A percentile compares a stretch with the other conserved stretches of the same genome.
Conservation (phyloP, 2,329 filamentous ascomycete genomes). For the Cladobotryum mycophilum region DNA sequence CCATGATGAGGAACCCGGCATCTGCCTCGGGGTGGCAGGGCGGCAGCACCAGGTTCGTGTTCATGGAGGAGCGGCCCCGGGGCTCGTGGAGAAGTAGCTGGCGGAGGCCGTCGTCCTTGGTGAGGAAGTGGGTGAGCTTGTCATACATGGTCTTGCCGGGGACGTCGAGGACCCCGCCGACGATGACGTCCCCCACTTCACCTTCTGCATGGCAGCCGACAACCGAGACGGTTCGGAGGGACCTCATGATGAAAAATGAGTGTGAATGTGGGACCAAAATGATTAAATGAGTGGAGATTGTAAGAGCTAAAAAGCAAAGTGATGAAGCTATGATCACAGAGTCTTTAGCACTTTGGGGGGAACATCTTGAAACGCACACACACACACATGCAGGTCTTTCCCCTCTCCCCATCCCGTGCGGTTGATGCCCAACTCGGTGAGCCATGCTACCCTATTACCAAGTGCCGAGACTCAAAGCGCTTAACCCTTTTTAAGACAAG, state of each 20-base stretch:
- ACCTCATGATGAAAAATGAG: background rate
- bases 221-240: constrained; percentile 20
- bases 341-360: too few species aligned
- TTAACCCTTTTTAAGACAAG: too few species aligned
- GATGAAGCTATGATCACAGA: too few species aligned
- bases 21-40: constrained; percentile 39
- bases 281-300: too few species aligned
- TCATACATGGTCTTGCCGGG: constrained; percentile 41
- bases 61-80: constrained; percentile 35
- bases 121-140: constrained; percentile 37
- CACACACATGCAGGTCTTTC: too few species aligned
- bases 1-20: constrained; percentile 41
- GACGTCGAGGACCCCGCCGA: constrained; percentile 39
- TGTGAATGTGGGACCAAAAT: too few species aligned
- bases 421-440: too few species aligned
- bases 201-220: constrained; percentile 35
- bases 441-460: too few species aligned
- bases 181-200: constrained; percentile 43
- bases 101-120: constrained; percentile 33
- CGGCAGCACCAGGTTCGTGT: constrained; percentile 34
- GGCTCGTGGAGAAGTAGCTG: constrained; percentile 40
- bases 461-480: too few species aligned
- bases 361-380: too few species aligned
- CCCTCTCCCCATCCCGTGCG: too few species aligned
- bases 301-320: too few species aligned